phyloP scores from a whole-genome alignment of 2,329 filamentous ascomycete species.

The Diaporthe helianthi region DNA sequence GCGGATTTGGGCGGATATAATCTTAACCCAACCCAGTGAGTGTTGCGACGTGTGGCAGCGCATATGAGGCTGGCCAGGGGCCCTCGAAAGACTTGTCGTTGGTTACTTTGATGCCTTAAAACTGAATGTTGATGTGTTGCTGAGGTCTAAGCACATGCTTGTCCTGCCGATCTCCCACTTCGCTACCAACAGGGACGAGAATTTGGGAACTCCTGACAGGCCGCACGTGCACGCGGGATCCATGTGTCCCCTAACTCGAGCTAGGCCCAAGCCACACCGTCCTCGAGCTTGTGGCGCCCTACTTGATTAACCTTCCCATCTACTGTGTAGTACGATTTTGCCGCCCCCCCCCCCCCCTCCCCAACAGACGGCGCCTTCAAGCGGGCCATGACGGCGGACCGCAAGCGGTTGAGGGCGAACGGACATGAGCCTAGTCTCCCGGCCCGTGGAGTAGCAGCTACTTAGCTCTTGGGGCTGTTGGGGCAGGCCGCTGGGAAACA shows the following conservation, averaged over 20 bases:
- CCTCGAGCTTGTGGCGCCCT: neutral
- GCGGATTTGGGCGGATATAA: neutral
- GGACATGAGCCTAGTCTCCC: neutral
- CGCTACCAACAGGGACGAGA: neutral
- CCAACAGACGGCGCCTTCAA: neutral
- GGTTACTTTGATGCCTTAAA: too few relatives aligned
- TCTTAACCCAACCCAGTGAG: neutral
- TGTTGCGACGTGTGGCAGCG: neutral
- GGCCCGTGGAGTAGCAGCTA: neutral
- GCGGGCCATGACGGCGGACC: neutral
- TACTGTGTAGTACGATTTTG: neutral
- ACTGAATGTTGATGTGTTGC: too few relatives aligned
- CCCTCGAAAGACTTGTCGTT: neutral
- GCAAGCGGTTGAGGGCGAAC: neutral
- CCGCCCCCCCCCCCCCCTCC: too few relatives aligned
- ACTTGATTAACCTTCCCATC: too few relatives aligned
- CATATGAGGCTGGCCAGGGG: neutral
- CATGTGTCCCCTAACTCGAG: slow-evolving; percentile 5
- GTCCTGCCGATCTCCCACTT: neutral
- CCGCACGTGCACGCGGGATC: too few relatives aligned
- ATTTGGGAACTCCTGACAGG: slow-evolving; percentile 10
- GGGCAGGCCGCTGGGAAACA: too few relatives aligned
- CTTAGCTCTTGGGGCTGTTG: too few relatives aligned
- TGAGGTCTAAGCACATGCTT: neutral
- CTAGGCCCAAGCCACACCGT: neutral